A percentile compares a stretch with the other conserved stretches of the same genome.
Conservation (phyloP, 257 asterid genomes). For the Scutellaria galericulata region DNA sequence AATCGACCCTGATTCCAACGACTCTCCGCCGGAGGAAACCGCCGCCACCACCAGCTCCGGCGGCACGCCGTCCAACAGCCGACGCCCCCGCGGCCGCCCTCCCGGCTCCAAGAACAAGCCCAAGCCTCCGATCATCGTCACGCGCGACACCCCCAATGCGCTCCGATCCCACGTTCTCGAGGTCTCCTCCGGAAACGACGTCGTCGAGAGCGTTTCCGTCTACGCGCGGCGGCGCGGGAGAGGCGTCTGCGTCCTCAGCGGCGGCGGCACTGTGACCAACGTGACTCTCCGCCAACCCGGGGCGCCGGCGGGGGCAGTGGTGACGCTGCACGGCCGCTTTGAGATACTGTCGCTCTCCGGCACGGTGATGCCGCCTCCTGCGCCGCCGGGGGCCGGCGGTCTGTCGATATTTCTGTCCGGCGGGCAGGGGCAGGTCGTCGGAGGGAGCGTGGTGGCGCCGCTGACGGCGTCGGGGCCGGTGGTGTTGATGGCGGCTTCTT, state of each 20-base stretch:
- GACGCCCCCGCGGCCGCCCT: constrained; percentile 78
- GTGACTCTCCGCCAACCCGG: constrained; percentile 72
- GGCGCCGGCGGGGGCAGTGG: constrained; percentile 52
- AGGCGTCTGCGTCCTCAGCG: constrained; percentile 69
- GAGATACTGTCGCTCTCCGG: constrained; percentile 68
- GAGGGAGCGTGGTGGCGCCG: constrained; percentile 71
- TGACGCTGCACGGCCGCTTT: constrained; percentile 69
- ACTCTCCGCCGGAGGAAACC: constrained; percentile 40
- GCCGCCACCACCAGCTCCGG: constrained; percentile 58
- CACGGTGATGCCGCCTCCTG: constrained; percentile 86
- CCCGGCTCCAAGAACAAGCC: constrained; percentile 76
- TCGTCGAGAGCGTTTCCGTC: constrained; percentile 53
- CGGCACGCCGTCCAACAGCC: constrained; percentile 47
- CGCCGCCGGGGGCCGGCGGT: constrained; percentile 76
- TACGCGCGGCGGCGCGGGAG: constrained; percentile 72
- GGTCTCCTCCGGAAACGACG: constrained; percentile 52
- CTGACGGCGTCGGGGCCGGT: constrained; percentile 68
- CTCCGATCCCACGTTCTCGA: constrained; percentile 74
- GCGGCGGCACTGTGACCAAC: constrained; percentile 61
- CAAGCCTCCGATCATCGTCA: constrained; percentile 67
- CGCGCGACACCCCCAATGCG: constrained; percentile 69
- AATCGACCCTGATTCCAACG: constrained; percentile 36
- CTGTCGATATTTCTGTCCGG: constrained; percentile 66
- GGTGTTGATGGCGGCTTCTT: constrained; percentile 69
- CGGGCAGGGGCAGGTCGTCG: constrained; percentile 78